Evolutionary conservation across 108 stramenopile species (phyloP), one percentile per base, ranked within the genome.

Genomic region (Cyclotella kingstonii): DNA sequence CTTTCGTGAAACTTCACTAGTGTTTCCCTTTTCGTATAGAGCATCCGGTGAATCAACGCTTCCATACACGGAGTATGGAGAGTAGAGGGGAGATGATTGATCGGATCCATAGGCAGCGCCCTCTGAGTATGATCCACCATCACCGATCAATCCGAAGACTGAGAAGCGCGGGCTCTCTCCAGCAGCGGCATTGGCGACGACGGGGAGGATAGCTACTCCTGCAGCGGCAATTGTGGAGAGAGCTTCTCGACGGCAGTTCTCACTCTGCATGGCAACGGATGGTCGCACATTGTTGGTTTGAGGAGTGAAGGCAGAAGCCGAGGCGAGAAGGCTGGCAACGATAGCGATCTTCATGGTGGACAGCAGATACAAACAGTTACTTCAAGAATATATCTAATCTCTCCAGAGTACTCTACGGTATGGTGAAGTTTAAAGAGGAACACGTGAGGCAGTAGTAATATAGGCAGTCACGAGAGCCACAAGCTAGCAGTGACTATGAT

Each of bases 111-210:
- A 93, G 22, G 91, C 91, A 55, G 86, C 91, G 59, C 87, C 91
- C 79, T 93, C 91, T 44, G 87, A 89, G 73, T 86, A 86, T 35
- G 84, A 60, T 48, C 76, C 60, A 54, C 91, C 91, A 67, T 93
- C 91, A 46, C 91, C 91, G 58, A 89, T 76, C 14, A 93, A 36
- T 38, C 91, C 91, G 81, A 93, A 93, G 47, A 93, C 84, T 49
- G 87, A 89, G 87, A 93, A 89, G 68, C 86, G 86, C 54, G 91
- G 91, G 29, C 87, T 89, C 65, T 93, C 91, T 41, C 91, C 91
- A 29, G 72, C 84, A 48, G 91, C 84, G 40, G 91, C 91, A 61
- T 84, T 84, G 76, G 91, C 91, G 54, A 67, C 84, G 33, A 70
- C 82, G 59, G 91, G 91, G 43, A 87, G 51, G 54, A 90, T 79